Base-by-base conservation (phyloP, 1,284 basidiomycete species). In the Veloporphyrellus conicus region DNA sequence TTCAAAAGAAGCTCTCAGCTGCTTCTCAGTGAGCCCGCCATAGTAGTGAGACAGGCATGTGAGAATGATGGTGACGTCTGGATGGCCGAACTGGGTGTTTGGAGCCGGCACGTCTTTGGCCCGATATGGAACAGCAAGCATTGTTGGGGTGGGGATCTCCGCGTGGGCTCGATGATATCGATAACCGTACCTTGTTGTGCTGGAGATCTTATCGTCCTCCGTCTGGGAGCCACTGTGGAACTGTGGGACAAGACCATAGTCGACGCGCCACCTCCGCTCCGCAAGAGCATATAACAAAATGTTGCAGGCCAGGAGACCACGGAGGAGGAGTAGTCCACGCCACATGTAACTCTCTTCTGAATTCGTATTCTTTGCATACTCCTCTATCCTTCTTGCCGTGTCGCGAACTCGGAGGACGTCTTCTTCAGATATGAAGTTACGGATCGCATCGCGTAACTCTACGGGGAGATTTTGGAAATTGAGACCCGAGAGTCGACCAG, bases 41-140 rank as follows among this genome's bases (percentile, higher is more conserved):
- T 77, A 76, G 43, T 78, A 78, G 48, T 78, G 77, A 7, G 66
- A 68, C 15, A 78, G 62, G 48, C 70, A 77, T 0, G 77, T 78
- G 20, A 78, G 61, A 7, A 63, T 48, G 40, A 77, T 59, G 0
- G 69, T 66, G 16, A 78, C 66, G 29, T 78, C 76, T 1, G 76
- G 75, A 57, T 78, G 29, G 12, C 29, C 29, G 14, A 31, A 31
- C 6, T 31, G 12, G 6, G 29, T 15, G 5, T 12, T 31, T 11
- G 61, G 43, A 16, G 72, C 62, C 0, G 76, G 76, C 3, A 70
- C 63, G 51, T 78, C 60, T 31, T 31, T 31, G 29, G 29, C 29
- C 15, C 29, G 29, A 15, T 31, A 31, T 5, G 29, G 29, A 15
- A 31, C 29, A 2, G 29, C 29, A 15, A 31, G 29, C 29, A 31